Conservation (phyloP, 306 rosid genomes). For the Vigna radiata region DNA sequence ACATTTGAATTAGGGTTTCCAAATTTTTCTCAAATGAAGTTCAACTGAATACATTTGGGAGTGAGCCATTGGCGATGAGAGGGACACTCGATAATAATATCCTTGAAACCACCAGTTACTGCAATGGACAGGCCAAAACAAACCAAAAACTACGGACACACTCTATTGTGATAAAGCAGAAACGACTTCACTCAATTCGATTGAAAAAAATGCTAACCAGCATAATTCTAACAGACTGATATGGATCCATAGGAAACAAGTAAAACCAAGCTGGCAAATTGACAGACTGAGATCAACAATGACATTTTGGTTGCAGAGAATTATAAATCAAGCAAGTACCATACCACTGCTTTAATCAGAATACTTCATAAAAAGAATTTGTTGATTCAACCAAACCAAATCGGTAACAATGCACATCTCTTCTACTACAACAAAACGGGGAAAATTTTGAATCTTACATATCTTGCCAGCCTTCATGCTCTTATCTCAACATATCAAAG, state of each 20-base stretch:
- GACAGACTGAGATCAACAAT: not conserved
- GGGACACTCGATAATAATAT: too few species aligned
- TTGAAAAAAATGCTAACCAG: not conserved
- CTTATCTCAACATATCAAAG: conserved; percentile 68
- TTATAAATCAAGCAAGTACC: conserved; percentile 29
- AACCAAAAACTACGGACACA: too few species aligned
- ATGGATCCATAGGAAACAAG: not conserved
- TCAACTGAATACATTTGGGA: too few species aligned
- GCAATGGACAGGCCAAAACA: too few species aligned
- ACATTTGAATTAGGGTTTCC: too few species aligned
- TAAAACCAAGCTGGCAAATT: not conserved
- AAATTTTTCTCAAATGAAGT: too few species aligned
- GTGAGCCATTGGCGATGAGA: too few species aligned
- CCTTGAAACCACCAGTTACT: too few species aligned
- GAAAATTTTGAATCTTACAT: conserved; percentile 52
- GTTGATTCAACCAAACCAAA: conserved; percentile 73
- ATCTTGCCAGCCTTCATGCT: conserved; percentile 76
- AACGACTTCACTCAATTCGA: too few species aligned
- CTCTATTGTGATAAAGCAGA: too few species aligned
- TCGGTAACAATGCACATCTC: conserved; percentile 63
- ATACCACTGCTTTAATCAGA: conserved; percentile 24
- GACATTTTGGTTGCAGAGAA: conserved; percentile 26
- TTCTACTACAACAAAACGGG: conserved; percentile 56
- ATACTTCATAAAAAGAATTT: conserved; percentile 49
- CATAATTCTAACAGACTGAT: not conserved